Percentiles rank a stretch among this genome's conserved stretches.
These are phyloP conservation scores for Bimuria novae-zelandiae DNA, from an alignment of 2,329 filamentous ascomycete genomes.

Conservation along the genomic window DNA sequence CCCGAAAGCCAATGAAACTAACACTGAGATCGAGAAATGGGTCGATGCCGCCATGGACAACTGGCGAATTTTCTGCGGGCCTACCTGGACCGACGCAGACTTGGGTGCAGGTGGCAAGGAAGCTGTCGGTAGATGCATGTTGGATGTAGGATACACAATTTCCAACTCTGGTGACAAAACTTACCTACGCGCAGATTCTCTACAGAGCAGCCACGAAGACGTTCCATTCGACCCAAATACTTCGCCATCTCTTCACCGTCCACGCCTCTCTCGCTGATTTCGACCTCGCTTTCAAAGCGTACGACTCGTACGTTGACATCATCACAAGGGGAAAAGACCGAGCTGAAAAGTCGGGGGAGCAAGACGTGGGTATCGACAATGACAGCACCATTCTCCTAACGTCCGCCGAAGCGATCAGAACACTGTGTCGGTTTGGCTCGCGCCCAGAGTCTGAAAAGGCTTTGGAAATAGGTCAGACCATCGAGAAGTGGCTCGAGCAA, in stretches of 20 bases:
- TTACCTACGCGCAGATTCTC: constrained; percentile 62
- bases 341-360: constrained; percentile 73
- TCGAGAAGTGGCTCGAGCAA: constrained; percentile 77
- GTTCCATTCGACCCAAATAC: constrained; percentile 89
- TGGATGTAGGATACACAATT: constrained; percentile 59
- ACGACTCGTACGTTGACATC: constrained; percentile 90
- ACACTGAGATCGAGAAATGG: constrained; percentile 80
- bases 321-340: constrained; percentile 83
- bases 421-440: constrained; percentile 82
- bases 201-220: constrained; percentile 92
- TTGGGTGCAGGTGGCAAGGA: constrained; percentile 81
- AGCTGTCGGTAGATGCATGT: constrained; percentile 72
- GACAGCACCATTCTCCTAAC: constrained; percentile 78
- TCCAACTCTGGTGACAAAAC: neutral
- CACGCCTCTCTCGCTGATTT: constrained; percentile 90
- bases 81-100: constrained; percentile 78
- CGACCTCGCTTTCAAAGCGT: constrained; percentile 85
- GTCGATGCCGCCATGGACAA: constrained; percentile 79
- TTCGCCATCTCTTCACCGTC: constrained; percentile 84
- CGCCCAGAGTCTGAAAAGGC: constrained; percentile 78
- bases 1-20: constrained; percentile 78
- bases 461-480: constrained; percentile 67
- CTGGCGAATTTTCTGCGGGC: constrained; percentile 81
- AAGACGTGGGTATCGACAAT: constrained; percentile 74
- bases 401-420: constrained; percentile 76